Percentiles rank a stretch among this genome's conserved stretches.
Evolutionary conservation across 139 green algal genomes (phyloP).

Genomic region (Astrephomene gubernaculifera): DNA sequence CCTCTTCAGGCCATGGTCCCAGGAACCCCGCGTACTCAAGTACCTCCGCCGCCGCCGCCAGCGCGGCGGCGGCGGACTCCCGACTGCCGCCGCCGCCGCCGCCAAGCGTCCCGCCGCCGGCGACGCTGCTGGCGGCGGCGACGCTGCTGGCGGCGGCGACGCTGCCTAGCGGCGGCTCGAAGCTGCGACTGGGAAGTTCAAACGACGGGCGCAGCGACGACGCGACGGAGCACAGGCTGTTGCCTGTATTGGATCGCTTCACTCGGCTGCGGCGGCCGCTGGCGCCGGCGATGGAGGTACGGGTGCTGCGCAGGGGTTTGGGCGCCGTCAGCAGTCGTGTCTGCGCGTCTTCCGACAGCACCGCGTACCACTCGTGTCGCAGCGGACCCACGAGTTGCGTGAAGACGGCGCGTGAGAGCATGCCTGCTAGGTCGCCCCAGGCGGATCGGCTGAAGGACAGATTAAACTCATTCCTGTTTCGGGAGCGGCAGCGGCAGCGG

Average conservation of each 20-base stretch:
- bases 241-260: slow-evolving; percentile 8
- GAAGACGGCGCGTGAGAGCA: slow-evolving; percentile 48
- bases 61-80: neutral
- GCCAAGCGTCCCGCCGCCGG: neutral
- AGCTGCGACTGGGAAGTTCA: slow-evolving; percentile 7
- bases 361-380: slow-evolving; percentile 43
- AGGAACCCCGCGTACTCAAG: slow-evolving; percentile 22
- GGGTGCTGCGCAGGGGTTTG: neutral
- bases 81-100: neutral
- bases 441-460: slow-evolving; percentile 36
- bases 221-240: neutral
- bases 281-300: too few species aligned
- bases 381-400: slow-evolving; percentile 34
- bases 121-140: neutral
- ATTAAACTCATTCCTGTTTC: slow-evolving; percentile 51
- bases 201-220: slow-evolving; percentile 34
- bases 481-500: too few species aligned
- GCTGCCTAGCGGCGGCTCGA: neutral
- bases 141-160: neutral
- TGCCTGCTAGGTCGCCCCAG: slow-evolving; percentile 44
- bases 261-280: neutral
- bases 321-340: neutral
- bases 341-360: slow-evolving; percentile 19
- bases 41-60: slow-evolving; percentile 23
- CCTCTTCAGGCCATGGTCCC: neutral